A percentile compares a stretch with the other conserved stretches of the same genome.
Evolutionary conservation across 2,329 filamentous ascomycete species (phyloP).

Genomic region (Neonectria magnoliae): DNA sequence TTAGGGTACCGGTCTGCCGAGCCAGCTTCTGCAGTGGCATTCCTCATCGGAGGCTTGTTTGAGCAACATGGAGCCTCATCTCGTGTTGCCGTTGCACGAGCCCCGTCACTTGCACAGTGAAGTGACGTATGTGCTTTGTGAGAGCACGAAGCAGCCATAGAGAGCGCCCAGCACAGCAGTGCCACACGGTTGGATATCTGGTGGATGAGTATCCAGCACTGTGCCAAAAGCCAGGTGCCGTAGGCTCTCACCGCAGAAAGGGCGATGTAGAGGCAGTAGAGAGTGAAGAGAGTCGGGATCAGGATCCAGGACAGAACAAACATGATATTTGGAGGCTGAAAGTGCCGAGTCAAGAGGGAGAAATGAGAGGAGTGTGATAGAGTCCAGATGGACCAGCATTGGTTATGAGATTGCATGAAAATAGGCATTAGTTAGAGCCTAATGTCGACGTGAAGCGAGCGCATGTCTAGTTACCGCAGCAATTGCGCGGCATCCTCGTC

Average conservation of each 20-base stretch:
- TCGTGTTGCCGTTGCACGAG: not conserved
- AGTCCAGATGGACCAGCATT: not conserved
- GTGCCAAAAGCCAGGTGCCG: not conserved
- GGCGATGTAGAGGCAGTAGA: conserved; percentile 5
- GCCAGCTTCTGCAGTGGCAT: not conserved
- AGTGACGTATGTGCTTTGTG: not conserved
- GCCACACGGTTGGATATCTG: not conserved
- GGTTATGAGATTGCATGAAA: not conserved
- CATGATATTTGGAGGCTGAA: not conserved
- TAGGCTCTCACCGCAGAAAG: not conserved
- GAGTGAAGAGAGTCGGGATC: conserved; percentile 3
- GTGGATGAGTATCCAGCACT: conserved; percentile 1
- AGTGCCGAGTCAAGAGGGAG: not conserved
- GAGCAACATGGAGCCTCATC: not conserved
- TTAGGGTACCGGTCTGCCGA: not conserved
- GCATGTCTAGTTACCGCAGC: not conserved
- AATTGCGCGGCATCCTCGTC: conserved; percentile 9
- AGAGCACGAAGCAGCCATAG: not conserved
- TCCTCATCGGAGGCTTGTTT: not conserved
- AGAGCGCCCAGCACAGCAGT: not conserved
- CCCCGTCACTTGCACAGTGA: not conserved
- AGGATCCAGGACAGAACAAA: conserved; percentile 8
- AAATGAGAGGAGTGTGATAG: not conserved
- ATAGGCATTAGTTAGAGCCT: no score
- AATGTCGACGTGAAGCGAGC: not conserved